phyloP scores from a whole-genome alignment of 2,329 filamentous ascomycete genomes.

The Penicillium palitans region DNA sequence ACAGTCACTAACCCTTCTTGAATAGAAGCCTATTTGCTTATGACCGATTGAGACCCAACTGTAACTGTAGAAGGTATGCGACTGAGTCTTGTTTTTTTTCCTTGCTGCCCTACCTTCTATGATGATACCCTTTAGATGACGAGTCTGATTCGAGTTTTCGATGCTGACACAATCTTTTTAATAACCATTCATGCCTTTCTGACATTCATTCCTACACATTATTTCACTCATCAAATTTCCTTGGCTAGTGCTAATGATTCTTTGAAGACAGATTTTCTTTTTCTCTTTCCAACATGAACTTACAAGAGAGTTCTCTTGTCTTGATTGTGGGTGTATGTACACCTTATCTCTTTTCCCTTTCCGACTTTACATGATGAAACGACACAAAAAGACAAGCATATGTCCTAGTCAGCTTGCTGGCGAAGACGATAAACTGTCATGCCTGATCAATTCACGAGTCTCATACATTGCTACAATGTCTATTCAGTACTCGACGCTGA shows the following conservation, averaged over 20 bases:
- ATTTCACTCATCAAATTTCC: slow-evolving; percentile 6
- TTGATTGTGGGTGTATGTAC: slow-evolving; percentile 31
- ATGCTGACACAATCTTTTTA: slow-evolving; percentile 58
- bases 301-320: neutral
- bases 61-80: slow-evolving; percentile 25
- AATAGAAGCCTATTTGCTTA: slow-evolving; percentile 19
- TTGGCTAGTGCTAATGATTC: slow-evolving; percentile 6
- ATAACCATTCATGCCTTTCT: slow-evolving; percentile 63
- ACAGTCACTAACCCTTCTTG: slow-evolving; percentile 30
- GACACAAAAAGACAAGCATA: slow-evolving; percentile 93
- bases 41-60: slow-evolving; percentile 8
- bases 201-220: slow-evolving; percentile 31
- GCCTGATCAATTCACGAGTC: slow-evolving; percentile 45
- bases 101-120: slow-evolving; percentile 29
- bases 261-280: slow-evolving; percentile 2
- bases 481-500: slow-evolving; percentile 31
- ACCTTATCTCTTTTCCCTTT: slow-evolving; percentile 23
- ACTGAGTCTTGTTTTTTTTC: neutral
- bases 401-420: slow-evolving; percentile 70
- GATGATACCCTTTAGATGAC: slow-evolving; percentile 61
- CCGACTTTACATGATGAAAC: slow-evolving; percentile 69
- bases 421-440: slow-evolving; percentile 55
- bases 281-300: neutral
- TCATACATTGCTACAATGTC: slow-evolving; percentile 16
- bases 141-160: slow-evolving; percentile 65